These are phyloP conservation scores for Tuber borchii DNA, from an alignment of 495 filamentous ascomycete species.

Conservation along the genomic window DNA sequence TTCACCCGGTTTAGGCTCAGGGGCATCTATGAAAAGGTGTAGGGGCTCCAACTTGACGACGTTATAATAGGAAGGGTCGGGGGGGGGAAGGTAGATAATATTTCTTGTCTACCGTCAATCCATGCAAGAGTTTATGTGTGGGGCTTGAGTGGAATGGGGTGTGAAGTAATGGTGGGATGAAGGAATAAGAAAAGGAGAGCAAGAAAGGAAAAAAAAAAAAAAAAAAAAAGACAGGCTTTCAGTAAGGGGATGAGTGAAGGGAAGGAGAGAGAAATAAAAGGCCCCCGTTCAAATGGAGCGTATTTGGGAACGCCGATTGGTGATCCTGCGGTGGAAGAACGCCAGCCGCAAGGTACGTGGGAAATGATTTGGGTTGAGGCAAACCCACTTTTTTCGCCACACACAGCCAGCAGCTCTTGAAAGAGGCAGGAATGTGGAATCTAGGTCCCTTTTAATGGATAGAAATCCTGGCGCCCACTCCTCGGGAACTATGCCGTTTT, in stretches of 20 bases:
- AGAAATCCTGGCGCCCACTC: slow-evolving; percentile 28
- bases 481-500: slow-evolving; percentile 31
- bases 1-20: slow-evolving; percentile 23
- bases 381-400: slow-evolving; percentile 22
- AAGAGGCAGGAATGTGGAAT: slow-evolving; percentile 26
- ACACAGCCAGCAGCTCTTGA: slow-evolving; percentile 17
- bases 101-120: slow-evolving; percentile 18
- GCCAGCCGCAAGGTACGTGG: slow-evolving; percentile 21
- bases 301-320: not conserved
- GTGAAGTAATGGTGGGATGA: slow-evolving; percentile 6
- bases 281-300: not conserved
- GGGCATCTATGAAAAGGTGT: slow-evolving; percentile 30
- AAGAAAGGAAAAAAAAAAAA: slow-evolving; percentile 9
- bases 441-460: slow-evolving; percentile 34
- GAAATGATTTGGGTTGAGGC: slow-evolving; percentile 17
- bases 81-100: not conserved
- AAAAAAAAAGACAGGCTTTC: slow-evolving; percentile 11
- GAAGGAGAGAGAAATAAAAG: not conserved
- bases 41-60: slow-evolving; percentile 12
- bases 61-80: slow-evolving; percentile 24
- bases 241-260: not conserved
- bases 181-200: slow-evolving; percentile 18
- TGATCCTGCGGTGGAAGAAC: not conserved
- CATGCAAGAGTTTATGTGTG: slow-evolving; percentile 23
- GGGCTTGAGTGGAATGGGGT: slow-evolving; percentile 2